These are phyloP conservation scores for Hirsutella minnesotensis DNA, from an alignment of 2,329 filamentous ascomycete genomes.

Conservation along the genomic window DNA sequence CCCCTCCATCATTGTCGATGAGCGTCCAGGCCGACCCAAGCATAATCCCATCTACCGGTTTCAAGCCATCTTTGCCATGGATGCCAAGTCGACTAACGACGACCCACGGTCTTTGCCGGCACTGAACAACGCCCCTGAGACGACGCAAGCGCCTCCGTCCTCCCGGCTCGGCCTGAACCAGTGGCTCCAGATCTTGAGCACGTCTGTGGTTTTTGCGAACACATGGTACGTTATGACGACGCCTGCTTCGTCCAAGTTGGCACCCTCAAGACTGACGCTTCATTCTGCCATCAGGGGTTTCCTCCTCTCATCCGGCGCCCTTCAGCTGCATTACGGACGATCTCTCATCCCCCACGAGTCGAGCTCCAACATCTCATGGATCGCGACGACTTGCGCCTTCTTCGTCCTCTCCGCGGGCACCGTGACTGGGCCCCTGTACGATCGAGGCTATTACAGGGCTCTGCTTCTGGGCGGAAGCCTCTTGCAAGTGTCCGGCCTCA, in stretches of 20 bases:
- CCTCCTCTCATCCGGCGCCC: not conserved
- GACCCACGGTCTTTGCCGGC: too few species aligned
- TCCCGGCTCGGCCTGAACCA: not conserved
- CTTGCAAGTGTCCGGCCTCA: slow-evolving; percentile 25
- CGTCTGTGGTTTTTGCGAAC: not conserved
- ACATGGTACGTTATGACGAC: not conserved
- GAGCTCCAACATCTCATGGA: not conserved
- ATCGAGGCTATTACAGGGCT: slow-evolving; percentile 18
- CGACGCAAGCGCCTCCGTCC: too few species aligned
- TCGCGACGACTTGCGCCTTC: not conserved
- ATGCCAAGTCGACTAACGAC: too few species aligned
- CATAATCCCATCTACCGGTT: too few species aligned
- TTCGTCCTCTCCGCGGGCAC: slow-evolving; percentile 6
- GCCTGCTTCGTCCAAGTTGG: not conserved
- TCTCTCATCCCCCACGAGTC: not conserved
- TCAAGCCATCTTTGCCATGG: too few species aligned
- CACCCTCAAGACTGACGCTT: too few species aligned
- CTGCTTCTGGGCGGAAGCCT: slow-evolving; percentile 16
- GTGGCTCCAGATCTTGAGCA: not conserved
- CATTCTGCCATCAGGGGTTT: not conserved
- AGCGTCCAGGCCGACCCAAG: too few species aligned
- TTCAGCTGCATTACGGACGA: not conserved
- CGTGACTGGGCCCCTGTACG: slow-evolving; percentile 17
- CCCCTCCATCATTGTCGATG: too few species aligned
- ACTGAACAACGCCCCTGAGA: too few species aligned